Percentiles rank a stretch among this genome's conserved stretches.
These are phyloP conservation scores for Diaporthe ilicicola DNA, from an alignment of 2,329 filamentous ascomycete species.

Conservation along the genomic window DNA sequence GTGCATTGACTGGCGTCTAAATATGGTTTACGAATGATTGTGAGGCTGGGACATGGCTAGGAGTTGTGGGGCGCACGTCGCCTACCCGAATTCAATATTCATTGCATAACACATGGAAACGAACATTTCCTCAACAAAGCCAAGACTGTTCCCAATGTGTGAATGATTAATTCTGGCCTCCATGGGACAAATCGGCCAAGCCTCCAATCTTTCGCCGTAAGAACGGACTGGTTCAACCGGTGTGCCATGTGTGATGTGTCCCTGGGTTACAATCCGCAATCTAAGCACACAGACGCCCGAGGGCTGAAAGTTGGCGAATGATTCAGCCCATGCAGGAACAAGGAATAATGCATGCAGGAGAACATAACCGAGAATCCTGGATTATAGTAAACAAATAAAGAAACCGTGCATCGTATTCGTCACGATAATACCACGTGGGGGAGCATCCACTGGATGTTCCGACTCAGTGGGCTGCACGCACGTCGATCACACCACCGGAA, in stretches of 20 bases:
- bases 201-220: background rate
- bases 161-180: background rate
- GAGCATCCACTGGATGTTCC: background rate
- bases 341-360: background rate
- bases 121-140: too few species aligned
- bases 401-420: background rate
- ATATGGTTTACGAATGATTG: background rate
- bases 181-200: background rate
- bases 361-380: background rate
- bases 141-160: too few species aligned
- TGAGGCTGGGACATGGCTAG: background rate
- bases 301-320: background rate
- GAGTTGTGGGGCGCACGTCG: background rate
- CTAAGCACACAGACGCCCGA: background rate
- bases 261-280: background rate
- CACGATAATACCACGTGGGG: background rate
- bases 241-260: background rate
- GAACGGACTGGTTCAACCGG: background rate
- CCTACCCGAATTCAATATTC: background rate
- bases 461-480: constrained; percentile 9
- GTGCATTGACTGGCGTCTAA: constrained; percentile 20
- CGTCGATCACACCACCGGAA: background rate
- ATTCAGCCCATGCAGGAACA: background rate
- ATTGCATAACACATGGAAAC: too few species aligned
- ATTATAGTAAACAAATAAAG: background rate